A percentile compares a stretch with the other conserved stretches of the same genome.
phyloP scores from a whole-genome alignment of 2,329 filamentous ascomycete genomes.

The Fusarium nisikadoi region DNA sequence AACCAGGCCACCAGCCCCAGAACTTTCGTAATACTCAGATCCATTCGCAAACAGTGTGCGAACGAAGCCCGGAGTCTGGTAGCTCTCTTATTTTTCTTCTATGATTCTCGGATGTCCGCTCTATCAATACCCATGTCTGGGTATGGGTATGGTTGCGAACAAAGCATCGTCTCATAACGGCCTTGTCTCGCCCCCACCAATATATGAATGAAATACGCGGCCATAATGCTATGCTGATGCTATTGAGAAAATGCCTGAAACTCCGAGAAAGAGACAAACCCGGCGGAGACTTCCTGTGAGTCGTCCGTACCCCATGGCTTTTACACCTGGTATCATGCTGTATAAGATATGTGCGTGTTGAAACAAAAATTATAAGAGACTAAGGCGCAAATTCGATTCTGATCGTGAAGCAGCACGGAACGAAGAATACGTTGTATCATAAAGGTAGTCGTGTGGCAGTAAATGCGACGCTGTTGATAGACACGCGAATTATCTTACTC shows the following conservation, averaged over 20 bases:
- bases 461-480: neutral
- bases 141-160: conserved; percentile 18
- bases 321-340: conserved; percentile 41
- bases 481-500: conserved; percentile 3
- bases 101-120: conserved; percentile 33
- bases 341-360: conserved; percentile 19
- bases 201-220: conserved; percentile 7
- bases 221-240: conserved; percentile 25
- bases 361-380: conserved; percentile 12
- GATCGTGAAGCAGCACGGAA: neutral
- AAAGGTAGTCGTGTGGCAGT: neutral
- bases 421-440: neutral
- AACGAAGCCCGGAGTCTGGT: neutral
- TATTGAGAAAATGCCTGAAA: conserved; percentile 17
- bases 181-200: neutral
- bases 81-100: conserved; percentile 15
- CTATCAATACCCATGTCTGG: conserved; percentile 33
- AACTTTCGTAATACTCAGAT: neutral
- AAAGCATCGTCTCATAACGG: conserved; percentile 2
- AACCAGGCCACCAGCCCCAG: conserved; percentile 2
- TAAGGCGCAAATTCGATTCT: conserved; percentile 1
- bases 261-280: conserved; percentile 24
- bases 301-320: conserved; percentile 31
- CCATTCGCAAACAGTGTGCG: neutral
- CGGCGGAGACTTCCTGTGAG: conserved; percentile 6